phyloP scores from a whole-genome alignment of 2,329 filamentous ascomycete genomes.

The Penicillium sp. region DNA sequence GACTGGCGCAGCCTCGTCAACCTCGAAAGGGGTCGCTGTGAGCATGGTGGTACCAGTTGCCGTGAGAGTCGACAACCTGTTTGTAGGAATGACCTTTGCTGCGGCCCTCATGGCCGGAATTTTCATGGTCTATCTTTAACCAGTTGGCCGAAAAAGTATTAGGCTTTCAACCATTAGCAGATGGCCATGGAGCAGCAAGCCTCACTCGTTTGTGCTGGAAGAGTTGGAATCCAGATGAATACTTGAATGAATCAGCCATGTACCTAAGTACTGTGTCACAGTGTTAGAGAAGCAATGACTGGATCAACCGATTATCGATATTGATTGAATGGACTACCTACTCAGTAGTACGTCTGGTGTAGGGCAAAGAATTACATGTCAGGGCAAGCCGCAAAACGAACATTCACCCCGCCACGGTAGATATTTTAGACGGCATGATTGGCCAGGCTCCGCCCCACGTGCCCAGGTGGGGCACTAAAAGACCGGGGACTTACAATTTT shows the following conservation, averaged over 20 bases:
- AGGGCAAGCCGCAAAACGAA: neutral
- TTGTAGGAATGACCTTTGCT: neutral
- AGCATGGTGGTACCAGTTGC: neutral
- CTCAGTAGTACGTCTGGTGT: no score
- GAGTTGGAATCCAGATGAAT: neutral
- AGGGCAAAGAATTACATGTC: neutral
- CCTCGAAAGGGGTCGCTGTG: neutral
- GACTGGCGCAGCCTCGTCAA: neutral
- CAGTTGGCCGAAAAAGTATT: neutral
- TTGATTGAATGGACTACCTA: neutral
- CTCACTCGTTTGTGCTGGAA: neutral
- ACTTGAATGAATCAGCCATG: neutral
- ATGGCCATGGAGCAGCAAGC: neutral
- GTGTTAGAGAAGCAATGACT: no score
- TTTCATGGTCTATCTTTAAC: neutral
- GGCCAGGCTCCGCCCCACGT: slow-evolving; percentile 6
- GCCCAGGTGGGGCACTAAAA: neutral
- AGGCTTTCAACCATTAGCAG: neutral
- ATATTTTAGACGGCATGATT: neutral
- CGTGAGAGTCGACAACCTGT: no score
- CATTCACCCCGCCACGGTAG: no score
- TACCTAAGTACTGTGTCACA: neutral
- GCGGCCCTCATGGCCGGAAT: neutral
- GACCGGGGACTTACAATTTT: slow-evolving; percentile 7
- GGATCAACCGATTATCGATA: no score